These are phyloP conservation scores for Pseudotulostoma volvatum DNA, from an alignment of 495 filamentous ascomycete species.

Conservation along the genomic window DNA sequence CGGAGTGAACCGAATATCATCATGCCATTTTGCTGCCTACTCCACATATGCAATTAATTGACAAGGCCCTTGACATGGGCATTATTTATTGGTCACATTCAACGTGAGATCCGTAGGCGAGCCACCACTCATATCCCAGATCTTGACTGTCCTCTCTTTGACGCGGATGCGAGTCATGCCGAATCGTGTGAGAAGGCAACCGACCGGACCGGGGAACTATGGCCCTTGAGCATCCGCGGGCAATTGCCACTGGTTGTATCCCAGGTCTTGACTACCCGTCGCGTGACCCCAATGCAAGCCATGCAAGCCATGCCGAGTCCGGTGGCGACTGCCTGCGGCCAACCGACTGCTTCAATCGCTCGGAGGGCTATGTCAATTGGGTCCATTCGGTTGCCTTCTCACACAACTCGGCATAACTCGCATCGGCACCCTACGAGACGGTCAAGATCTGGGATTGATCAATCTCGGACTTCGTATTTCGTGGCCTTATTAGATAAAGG, in stretches of 20 bases:
- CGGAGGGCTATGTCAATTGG: conserved; percentile 7
- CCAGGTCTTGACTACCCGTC: conserved; percentile 14
- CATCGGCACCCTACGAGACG: conserved; percentile 12
- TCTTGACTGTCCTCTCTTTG: conserved; percentile 12
- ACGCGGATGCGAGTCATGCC: conserved; percentile 11
- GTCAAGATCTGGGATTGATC: conserved; percentile 18
- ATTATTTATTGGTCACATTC: no score
- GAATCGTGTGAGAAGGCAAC: conserved; percentile 12
- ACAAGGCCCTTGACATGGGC: no score
- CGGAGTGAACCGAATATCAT: no score
- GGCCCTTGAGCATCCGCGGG: conserved; percentile 15
- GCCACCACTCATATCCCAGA: conserved; percentile 14
- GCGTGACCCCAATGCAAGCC: conserved; percentile 1
- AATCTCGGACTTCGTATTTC: no score
- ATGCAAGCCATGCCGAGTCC: conserved; percentile 2
- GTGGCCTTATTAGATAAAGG: no score
- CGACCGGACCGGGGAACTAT: conserved; percentile 5
- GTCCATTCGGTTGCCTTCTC: conserved; percentile 11
- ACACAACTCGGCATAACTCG: conserved; percentile 8
- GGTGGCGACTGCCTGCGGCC: conserved; percentile 11
- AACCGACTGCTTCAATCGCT: conserved; percentile 7
- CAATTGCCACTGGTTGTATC: conserved; percentile 9
- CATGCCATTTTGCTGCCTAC: no score
- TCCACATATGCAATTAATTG: no score
- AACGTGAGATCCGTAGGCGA: no score